These are phyloP conservation scores for Tulasnella sp. DNA, from an alignment of 768 basidiomycete species.

Conservation along the genomic window DNA sequence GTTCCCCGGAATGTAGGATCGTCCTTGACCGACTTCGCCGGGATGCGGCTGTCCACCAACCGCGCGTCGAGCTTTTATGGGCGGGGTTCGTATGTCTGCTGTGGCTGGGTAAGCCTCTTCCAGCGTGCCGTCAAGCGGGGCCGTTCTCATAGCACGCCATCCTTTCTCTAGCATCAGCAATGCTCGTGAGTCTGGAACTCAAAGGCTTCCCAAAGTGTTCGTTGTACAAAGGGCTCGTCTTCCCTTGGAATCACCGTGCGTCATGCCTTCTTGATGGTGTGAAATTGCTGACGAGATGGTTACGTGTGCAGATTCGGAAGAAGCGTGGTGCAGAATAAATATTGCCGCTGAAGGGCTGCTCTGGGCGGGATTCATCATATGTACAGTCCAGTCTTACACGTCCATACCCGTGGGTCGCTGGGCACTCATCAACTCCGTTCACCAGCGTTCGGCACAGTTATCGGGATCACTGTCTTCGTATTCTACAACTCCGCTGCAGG, in stretches of 20 bases:
- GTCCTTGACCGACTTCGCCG: constrained; percentile 7
- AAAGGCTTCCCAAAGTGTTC: constrained; percentile 7
- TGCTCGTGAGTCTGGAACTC: constrained; percentile 6
- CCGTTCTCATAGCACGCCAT: not conserved
- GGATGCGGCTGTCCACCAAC: constrained; percentile 12
- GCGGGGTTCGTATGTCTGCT: not conserved
- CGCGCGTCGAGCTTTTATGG: constrained; percentile 11
- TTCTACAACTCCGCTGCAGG: not conserved
- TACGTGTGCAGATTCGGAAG: not conserved
- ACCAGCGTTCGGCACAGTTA: not conserved
- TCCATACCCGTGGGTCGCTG: too few species aligned
- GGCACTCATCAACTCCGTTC: too few species aligned
- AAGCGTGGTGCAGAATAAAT: constrained; percentile 5
- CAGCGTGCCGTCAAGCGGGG: not conserved
- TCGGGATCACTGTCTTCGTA: not conserved
- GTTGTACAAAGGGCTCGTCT: not conserved
- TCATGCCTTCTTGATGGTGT: not conserved
- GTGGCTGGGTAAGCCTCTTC: constrained; percentile 9
- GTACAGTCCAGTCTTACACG: not conserved
- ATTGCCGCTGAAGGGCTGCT: not conserved
- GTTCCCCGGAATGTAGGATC: not conserved
- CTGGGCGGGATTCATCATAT: constrained; percentile 6
- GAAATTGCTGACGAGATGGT: not conserved
- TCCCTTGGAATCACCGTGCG: constrained; percentile 11
- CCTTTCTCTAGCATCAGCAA: constrained; percentile 2